These are phyloP conservation scores for Ceratocystis albifundus DNA, from an alignment of 2,329 filamentous ascomycete species.

Conservation along the genomic window DNA sequence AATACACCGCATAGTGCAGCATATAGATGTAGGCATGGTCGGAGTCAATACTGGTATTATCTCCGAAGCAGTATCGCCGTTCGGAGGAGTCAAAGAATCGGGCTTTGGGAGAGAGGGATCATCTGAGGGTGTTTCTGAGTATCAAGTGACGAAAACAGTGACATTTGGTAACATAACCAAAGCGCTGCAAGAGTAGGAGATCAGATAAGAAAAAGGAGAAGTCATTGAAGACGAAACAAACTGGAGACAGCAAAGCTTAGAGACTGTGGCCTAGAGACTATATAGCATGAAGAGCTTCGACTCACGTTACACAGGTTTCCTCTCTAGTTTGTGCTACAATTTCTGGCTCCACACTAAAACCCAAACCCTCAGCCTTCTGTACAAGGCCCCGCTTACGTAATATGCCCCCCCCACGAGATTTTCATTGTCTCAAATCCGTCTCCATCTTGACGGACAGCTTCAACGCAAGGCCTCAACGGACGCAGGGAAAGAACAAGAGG, in stretches of 20 bases:
- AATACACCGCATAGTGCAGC: constrained; percentile 51
- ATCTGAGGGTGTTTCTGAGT: constrained; percentile 66
- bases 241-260: background rate
- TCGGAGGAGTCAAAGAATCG: constrained; percentile 73
- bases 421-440: constrained; percentile 6
- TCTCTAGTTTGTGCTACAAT: background rate
- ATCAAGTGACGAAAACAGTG: constrained; percentile 58
- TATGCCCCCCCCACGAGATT: constrained; percentile 19
- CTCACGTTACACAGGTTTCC: background rate
- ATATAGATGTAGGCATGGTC: constrained; percentile 75
- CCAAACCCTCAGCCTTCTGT: constrained; percentile 10
- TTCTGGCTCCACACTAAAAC: too few species aligned
- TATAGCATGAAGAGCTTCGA: background rate
- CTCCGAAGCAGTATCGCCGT: constrained; percentile 48
- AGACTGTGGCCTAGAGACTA: background rate
- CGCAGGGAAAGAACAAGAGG: background rate
- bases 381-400: constrained; percentile 22
- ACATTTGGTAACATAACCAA: constrained; percentile 45
- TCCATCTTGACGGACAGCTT: background rate
- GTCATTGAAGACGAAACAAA: background rate
- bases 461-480: background rate
- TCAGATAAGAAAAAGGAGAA: background rate
- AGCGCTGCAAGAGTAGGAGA: constrained; percentile 36
- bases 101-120: constrained; percentile 72
- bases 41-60: constrained; percentile 67